phyloP scores from a whole-genome alignment of 805 yeast species.

The Myxozyma neglecta region DNA sequence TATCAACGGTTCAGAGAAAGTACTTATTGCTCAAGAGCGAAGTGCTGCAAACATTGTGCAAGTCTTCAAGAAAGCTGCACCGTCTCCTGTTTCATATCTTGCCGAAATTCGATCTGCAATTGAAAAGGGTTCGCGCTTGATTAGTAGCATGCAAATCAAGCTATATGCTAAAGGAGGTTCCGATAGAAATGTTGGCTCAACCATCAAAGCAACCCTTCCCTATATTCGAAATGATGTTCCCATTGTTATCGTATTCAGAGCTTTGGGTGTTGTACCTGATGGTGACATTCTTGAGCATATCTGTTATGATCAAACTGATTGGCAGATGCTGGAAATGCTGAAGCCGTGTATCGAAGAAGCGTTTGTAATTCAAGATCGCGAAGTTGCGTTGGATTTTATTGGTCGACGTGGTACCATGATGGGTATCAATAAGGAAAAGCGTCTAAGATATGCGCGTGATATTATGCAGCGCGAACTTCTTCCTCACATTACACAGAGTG shows the following conservation, averaged over 20 bases:
- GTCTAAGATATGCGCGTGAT: constrained; percentile 97
- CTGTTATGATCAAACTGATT: constrained; percentile 94
- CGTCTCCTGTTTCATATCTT: constrained; percentile 91
- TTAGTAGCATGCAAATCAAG: constrained; percentile 91
- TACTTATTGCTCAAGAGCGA: constrained; percentile 96
- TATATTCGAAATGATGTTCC: constrained; percentile 97
- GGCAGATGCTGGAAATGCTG: constrained; percentile 99
- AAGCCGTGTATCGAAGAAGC: constrained; percentile 99
- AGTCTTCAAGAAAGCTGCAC: constrained; percentile 96
- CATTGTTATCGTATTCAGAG: constrained; percentile 94
- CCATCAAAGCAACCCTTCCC: constrained; percentile 93
- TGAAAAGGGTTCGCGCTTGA: constrained; percentile 95
- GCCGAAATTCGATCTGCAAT: constrained; percentile 97
- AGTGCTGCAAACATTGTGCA: constrained; percentile 98
- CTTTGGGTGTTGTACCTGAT: constrained; percentile 97
- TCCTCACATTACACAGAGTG: constrained; percentile 96
- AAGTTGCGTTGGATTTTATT: constrained; percentile 94
- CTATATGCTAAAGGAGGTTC: constrained; percentile 78
- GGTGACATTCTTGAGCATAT: constrained; percentile 98
- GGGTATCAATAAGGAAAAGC: constrained; percentile 95
- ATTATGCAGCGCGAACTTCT: constrained; percentile 92
- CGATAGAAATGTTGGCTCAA: constrained; percentile 65
- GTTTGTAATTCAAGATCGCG: constrained; percentile 95
- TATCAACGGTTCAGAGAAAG: constrained; percentile 97
- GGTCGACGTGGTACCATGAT: constrained; percentile 98